phyloP scores from a whole-genome alignment of 1,284 basidiomycete genomes.

The Nidula niveotomentosa region DNA sequence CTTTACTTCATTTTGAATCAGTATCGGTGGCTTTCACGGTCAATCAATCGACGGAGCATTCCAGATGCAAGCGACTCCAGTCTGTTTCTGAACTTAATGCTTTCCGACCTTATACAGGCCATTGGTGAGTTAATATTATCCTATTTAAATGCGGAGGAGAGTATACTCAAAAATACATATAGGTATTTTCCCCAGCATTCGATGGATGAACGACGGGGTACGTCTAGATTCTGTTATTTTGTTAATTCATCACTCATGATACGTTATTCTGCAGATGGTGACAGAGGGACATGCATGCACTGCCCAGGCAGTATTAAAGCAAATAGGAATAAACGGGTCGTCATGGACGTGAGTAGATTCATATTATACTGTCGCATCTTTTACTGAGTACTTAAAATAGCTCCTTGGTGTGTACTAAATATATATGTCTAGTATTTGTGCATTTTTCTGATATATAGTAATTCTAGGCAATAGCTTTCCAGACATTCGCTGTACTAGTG shows the following conservation, averaged over 20 bases:
- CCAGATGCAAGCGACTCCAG: slow-evolving; percentile 22
- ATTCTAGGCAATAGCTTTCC: slow-evolving; percentile 38
- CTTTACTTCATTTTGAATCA: neutral
- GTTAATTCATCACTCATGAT: neutral
- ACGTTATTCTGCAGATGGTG: slow-evolving; percentile 23
- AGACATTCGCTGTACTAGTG: slow-evolving; percentile 42
- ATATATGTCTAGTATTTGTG: too few relatives aligned
- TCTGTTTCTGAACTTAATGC: slow-evolving; percentile 27
- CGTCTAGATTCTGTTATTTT: slow-evolving; percentile 11
- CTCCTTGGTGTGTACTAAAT: slow-evolving; percentile 11
- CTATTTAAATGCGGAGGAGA: too few relatives aligned
- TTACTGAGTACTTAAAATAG: slow-evolving; percentile 5
- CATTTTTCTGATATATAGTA: neutral
- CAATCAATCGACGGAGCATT: neutral
- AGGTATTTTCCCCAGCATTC: slow-evolving; percentile 25
- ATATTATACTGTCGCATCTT: neutral
- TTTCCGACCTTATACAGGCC: slow-evolving; percentile 37
- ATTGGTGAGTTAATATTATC: slow-evolving; percentile 22
- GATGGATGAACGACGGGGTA: slow-evolving; percentile 44
- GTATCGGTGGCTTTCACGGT: too few relatives aligned
- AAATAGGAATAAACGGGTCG: slow-evolving; percentile 49
- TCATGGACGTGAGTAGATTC: slow-evolving; percentile 33
- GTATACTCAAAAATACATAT: neutral
- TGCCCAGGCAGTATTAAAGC: slow-evolving; percentile 46
- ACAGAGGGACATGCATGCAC: slow-evolving; percentile 40